phyloP scores from a whole-genome alignment of 2,329 filamentous ascomycete species.

The Amauroascus niger region DNA sequence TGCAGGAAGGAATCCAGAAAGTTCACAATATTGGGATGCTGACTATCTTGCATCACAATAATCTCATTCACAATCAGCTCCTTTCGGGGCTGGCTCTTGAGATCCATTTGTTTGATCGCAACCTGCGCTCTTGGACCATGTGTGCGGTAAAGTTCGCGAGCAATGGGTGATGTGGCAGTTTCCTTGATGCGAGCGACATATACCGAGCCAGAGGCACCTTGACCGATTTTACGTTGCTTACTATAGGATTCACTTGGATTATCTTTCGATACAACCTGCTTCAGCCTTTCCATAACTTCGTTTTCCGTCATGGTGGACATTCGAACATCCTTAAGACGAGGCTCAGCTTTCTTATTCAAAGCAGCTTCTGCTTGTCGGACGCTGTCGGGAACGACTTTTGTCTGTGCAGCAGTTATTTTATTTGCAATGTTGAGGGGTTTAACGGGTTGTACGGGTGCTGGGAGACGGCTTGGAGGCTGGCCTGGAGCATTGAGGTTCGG shows the following conservation, averaged over 20 bases:
- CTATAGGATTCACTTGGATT: slow-evolving; percentile 92
- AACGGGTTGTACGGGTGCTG: slow-evolving; percentile 49
- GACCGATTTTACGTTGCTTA: slow-evolving; percentile 99
- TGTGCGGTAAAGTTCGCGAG: slow-evolving; percentile 65
- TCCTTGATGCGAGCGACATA: slow-evolving; percentile 96
- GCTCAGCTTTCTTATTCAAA: slow-evolving; percentile 69
- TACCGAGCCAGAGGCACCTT: slow-evolving; percentile 93
- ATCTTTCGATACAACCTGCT: slow-evolving; percentile 90
- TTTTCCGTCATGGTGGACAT: slow-evolving; percentile 98
- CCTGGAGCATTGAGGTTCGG: slow-evolving; percentile 41
- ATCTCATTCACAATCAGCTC: slow-evolving; percentile 99
- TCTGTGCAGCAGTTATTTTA: slow-evolving; percentile 46
- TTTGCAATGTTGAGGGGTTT: slow-evolving; percentile 70
- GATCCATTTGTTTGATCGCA: slow-evolving; percentile 99
- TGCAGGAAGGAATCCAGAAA: slow-evolving; percentile 94
- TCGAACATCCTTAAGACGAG: slow-evolving; percentile 82
- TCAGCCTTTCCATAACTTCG: slow-evolving; percentile 92
- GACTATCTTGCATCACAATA: slow-evolving; percentile 99
- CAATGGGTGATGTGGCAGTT: slow-evolving; percentile 67
- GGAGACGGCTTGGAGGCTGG: slow-evolving; percentile 49
- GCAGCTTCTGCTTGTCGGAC: slow-evolving; percentile 86
- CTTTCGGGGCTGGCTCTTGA: slow-evolving; percentile 92
- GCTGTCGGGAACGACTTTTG: slow-evolving; percentile 45
- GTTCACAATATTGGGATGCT: slow-evolving; percentile 97
- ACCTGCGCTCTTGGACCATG: slow-evolving; percentile 80